Conservation (phyloP, 768 basidiomycete genomes). For the Favolaschia claudopus region DNA sequence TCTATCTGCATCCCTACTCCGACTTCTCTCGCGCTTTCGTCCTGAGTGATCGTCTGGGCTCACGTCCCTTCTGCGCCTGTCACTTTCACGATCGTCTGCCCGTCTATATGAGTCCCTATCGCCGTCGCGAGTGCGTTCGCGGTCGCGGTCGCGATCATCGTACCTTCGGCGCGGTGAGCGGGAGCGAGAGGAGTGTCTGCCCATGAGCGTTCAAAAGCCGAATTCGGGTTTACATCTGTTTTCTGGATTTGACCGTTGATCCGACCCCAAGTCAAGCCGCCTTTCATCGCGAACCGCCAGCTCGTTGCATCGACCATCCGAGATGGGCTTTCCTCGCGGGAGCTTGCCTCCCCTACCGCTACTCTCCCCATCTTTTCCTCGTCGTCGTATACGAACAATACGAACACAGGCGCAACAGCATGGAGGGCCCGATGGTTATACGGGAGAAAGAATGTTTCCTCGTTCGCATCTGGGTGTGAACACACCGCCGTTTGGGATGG, state of each 20-base stretch:
- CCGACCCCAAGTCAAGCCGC: neutral
- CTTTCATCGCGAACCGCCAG: neutral
- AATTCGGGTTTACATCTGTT: neutral
- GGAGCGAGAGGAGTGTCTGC: slow-evolving; percentile 47
- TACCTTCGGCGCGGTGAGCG: slow-evolving; percentile 52
- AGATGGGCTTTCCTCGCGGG: slow-evolving; percentile 12
- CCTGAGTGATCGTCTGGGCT: slow-evolving; percentile 30
- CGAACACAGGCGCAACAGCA: slow-evolving; percentile 19
- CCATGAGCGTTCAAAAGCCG: neutral
- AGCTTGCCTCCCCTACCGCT: neutral
- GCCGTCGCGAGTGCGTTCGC: slow-evolving; percentile 40
- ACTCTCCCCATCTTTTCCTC: neutral
- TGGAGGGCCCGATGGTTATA: slow-evolving; percentile 7
- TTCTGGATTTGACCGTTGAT: neutral
- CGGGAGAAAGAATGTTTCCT: slow-evolving; percentile 5
- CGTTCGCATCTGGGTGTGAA: slow-evolving; percentile 5
- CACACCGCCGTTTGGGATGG: slow-evolving; percentile 25
- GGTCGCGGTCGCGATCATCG: slow-evolving; percentile 46
- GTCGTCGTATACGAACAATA: neutral
- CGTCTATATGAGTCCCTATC: slow-evolving; percentile 44
- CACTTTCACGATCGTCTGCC: slow-evolving; percentile 40
- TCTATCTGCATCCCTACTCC: slow-evolving; percentile 47
- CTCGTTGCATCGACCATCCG: neutral
- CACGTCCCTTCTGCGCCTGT: slow-evolving; percentile 36
- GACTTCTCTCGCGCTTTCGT: slow-evolving; percentile 44